Evolutionary conservation across 768 basidiomycete species (phyloP).

Genomic region (Hygrophoropsis aurantiaca): DNA sequence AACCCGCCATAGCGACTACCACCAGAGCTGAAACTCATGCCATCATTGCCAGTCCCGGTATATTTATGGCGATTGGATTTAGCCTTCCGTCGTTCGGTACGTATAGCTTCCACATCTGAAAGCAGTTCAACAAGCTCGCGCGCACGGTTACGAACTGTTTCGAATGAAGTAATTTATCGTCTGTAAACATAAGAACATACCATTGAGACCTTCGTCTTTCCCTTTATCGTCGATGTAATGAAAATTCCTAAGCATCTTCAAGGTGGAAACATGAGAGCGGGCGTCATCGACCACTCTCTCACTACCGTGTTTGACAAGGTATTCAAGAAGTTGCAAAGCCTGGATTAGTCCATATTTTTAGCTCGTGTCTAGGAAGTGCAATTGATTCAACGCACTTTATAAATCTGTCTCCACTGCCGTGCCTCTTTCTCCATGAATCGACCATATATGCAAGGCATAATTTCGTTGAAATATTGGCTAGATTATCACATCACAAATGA

Average conservation of each 20-base stretch:
- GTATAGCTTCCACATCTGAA: conserved; percentile 87
- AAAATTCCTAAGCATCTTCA: conserved; percentile 97
- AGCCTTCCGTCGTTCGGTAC: conserved; percentile 87
- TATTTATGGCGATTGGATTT: conserved; percentile 91
- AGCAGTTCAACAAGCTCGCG: conserved; percentile 92
- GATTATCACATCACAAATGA: background rate
- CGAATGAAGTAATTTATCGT: background rate
- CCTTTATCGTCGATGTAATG: conserved; percentile 99
- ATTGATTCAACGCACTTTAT: conserved; percentile 64
- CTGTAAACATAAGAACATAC: conserved; percentile 36
- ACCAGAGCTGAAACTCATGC: conserved; percentile 59
- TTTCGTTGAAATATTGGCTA: conserved; percentile 98
- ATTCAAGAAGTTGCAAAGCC: conserved; percentile 93
- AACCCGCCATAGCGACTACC: conserved; percentile 70
- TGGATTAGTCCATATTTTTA: conserved; percentile 30
- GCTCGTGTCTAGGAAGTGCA: background rate
- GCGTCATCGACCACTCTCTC: conserved; percentile 99
- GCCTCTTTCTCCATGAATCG: conserved; percentile 99
- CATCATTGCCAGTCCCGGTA: conserved; percentile 81
- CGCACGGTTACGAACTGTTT: conserved; percentile 88
- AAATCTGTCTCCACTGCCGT: conserved; percentile 97
- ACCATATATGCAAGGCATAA: conserved; percentile 95
- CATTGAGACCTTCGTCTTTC: conserved; percentile 97
- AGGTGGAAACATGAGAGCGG: conserved; percentile 87
- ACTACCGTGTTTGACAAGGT: conserved; percentile 94